Conservation (phyloP, 371 early-diverging fungal genomes). For the Mortierella sp. region DNA sequence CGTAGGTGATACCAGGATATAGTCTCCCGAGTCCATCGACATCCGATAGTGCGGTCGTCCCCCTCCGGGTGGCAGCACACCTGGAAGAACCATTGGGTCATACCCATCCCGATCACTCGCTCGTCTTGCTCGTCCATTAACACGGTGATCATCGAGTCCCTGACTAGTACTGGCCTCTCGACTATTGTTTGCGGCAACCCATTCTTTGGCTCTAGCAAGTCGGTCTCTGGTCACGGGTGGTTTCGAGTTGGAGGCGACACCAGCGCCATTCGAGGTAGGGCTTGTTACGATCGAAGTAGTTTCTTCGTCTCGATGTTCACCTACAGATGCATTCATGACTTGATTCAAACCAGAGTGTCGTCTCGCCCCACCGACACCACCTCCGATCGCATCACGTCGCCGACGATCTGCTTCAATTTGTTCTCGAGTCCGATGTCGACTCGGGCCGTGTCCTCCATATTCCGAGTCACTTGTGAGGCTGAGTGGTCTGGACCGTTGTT, state of each 20-base stretch:
- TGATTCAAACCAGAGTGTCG: slow-evolving; percentile 28
- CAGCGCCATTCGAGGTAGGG: too few species aligned
- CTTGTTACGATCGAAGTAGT: too few species aligned
- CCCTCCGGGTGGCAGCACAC: background rate
- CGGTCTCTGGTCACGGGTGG: slow-evolving; percentile 9
- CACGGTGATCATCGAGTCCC: too few species aligned
- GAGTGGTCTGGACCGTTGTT: slow-evolving; percentile 12
- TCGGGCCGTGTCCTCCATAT: slow-evolving; percentile 4
- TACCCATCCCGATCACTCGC: too few species aligned
- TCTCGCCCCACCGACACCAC: slow-evolving; percentile 9
- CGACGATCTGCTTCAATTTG: slow-evolving; percentile 21
- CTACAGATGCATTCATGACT: slow-evolving; percentile 9
- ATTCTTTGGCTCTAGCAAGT: slow-evolving; percentile 43
- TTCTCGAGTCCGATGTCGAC: slow-evolving; percentile 18
- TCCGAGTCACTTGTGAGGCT: slow-evolving; percentile 22
- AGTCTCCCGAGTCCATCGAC: slow-evolving; percentile 35
- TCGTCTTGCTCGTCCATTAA: too few species aligned
- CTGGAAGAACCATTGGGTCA: too few species aligned
- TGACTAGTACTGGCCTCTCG: slow-evolving; percentile 21
- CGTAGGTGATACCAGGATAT: slow-evolving; percentile 15
- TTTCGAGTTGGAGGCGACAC: too few species aligned
- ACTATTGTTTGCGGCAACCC: slow-evolving; percentile 45
- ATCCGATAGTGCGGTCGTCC: slow-evolving; percentile 7
- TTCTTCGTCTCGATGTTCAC: too few species aligned
- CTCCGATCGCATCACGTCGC: slow-evolving; percentile 14